Evolutionary conservation across 2,329 filamentous ascomycete species (phyloP), one percentile per base, ranked within the genome.

Genomic region (Aureobasidium sp.): DNA sequence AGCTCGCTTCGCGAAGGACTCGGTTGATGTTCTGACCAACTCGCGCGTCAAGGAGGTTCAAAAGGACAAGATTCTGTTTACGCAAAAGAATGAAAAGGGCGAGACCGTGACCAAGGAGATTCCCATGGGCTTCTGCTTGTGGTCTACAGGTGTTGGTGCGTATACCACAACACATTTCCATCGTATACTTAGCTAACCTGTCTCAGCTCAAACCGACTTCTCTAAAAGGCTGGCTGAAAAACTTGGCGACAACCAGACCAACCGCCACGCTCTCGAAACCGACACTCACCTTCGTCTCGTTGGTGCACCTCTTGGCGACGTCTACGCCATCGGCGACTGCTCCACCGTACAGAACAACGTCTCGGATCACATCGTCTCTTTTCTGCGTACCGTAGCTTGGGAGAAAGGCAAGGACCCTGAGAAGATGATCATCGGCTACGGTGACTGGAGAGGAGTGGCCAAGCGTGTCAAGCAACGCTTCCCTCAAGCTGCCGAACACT

Each of bases 141-240:
- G 93, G 93, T 97, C 93, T 0, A 98, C 93, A 0, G 93, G 93
- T 57, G 91, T 98, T n/a, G n/a, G n/a, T n/a, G n/a, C n/a, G n/a
- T n/a, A n/a, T n/a, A 6, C n/a, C n/a, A n/a, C n/a, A n/a, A n/a
- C n/a, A n/a, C n/a, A n/a, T n/a, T n/a, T n/a, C n/a, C n/a, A n/a
- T n/a, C n/a, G n/a, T n/a, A n/a, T n/a, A n/a, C n/a, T n/a, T n/a
- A n/a, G n/a, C n/a, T n/a, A n/a, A n/a, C n/a, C n/a, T n/a, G n/a
- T n/a, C n/a, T n/a, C n/a, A 8, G 70, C 90, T 0, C 93, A 95
- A 66, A 87, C 88, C 4, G 79, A 86, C 22, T 83, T 98, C 59
- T 86, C 82, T 66, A 80, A 89, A 69, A 84, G 74, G 16, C 73
- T 98, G 24, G 84, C 90, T 2, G 74, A 79, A n/a, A 87, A 89